Conservation (phyloP, 1,139 yeast genomes). For the Candida mesenterica region DNA sequence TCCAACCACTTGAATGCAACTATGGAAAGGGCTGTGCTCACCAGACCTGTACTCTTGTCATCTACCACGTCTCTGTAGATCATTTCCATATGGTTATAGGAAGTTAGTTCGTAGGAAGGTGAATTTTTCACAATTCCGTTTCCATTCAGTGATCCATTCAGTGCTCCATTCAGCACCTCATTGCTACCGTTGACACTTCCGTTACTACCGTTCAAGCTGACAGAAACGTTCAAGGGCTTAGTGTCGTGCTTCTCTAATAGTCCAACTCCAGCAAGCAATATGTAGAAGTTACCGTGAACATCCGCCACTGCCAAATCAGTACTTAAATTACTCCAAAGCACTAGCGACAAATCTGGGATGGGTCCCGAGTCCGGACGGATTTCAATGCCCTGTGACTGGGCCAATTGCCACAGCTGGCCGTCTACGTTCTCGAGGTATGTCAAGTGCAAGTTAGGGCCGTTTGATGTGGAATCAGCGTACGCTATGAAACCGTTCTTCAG, state of each 20-base stretch:
- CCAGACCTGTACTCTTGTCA: conserved; percentile 3
- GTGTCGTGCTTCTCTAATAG: conserved; percentile 20
- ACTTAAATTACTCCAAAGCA: conserved; percentile 51
- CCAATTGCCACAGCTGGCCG: conserved; percentile 66
- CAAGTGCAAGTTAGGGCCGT: conserved; percentile 38
- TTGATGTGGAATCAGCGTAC: conserved; percentile 32
- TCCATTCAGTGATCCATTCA: conserved; percentile 4
- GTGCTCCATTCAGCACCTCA: conserved; percentile 7
- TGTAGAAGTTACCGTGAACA: conserved; percentile 48
- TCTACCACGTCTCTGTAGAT: conserved; percentile 37
- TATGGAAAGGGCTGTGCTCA: conserved; percentile 19
- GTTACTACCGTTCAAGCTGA: conserved; percentile 2
- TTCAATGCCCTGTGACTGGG: conserved; percentile 47
- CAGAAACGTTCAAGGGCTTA: neutral
- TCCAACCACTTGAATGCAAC: conserved; percentile 69
- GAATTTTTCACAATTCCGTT: conserved; percentile 4
- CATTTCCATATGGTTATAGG: conserved; percentile 48
- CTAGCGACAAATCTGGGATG: conserved; percentile 29
- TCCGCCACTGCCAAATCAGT: conserved; percentile 56
- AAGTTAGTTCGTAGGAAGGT: conserved; percentile 45
- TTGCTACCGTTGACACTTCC: conserved; percentile 1
- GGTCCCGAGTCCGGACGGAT: conserved; percentile 35
- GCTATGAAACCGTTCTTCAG: conserved; percentile 75
- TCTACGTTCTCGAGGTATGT: conserved; percentile 64
- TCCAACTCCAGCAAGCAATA: conserved; percentile 47